phyloP scores from a whole-genome alignment of 306 rosid species.

The Urtica urens region DNA sequence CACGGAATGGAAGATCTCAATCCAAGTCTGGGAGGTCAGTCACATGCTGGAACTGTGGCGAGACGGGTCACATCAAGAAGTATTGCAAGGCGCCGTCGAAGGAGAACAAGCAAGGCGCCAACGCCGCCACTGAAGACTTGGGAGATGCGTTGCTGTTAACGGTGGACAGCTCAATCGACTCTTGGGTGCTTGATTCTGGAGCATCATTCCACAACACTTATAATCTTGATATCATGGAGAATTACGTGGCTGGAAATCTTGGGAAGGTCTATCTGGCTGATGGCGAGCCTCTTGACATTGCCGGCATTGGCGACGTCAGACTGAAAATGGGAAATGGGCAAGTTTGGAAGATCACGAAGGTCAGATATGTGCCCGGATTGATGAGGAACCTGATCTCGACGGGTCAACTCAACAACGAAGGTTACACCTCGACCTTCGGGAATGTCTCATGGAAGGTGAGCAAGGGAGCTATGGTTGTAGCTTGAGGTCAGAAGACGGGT shows the following conservation, averaged over 20 bases:
- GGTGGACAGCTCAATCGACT: too few relatives aligned
- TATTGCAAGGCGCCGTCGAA: neutral
- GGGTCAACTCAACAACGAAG: constrained; percentile 1
- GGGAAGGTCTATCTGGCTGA: neutral
- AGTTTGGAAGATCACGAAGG: neutral
- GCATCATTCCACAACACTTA: constrained; percentile 1
- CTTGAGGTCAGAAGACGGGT: neutral
- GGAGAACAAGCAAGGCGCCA: neutral
- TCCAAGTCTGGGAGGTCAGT: too few relatives aligned
- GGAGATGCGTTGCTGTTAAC: too few relatives aligned
- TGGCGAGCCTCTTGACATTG: neutral
- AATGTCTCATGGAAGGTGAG: neutral
- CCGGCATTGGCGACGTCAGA: neutral
- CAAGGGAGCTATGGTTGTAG: constrained; percentile 1
- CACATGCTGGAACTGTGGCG: neutral
- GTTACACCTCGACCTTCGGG: neutral
- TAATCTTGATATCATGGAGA: neutral
- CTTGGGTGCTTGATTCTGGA: constrained; percentile 4
- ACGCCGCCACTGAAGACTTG: too few relatives aligned
- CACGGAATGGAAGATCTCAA: neutral
- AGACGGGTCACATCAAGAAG: neutral
- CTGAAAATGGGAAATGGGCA: neutral
- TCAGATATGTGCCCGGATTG: neutral
- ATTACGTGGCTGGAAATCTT: neutral
- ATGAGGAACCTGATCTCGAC: neutral